phyloP scores from a whole-genome alignment of 2,329 filamentous ascomycete species.

The Pyrenochaeta sp. region DNA sequence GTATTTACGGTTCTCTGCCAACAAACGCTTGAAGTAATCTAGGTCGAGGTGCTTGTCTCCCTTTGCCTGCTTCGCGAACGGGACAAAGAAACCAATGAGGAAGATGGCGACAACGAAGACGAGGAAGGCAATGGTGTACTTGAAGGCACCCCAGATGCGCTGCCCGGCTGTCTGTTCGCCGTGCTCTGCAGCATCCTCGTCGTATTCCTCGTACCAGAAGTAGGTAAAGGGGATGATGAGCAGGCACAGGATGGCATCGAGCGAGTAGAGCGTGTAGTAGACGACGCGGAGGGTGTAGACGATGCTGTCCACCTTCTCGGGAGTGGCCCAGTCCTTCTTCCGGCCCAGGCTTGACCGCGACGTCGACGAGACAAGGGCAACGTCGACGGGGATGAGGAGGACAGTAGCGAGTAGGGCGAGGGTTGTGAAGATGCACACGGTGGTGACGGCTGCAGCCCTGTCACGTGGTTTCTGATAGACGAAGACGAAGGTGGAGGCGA shows the following conservation, averaged over 20 bases:
- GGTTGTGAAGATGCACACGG: slow-evolving; percentile 85
- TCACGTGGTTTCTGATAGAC: slow-evolving; percentile 91
- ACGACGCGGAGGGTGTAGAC: slow-evolving; percentile 82
- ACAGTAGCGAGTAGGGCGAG: slow-evolving; percentile 90
- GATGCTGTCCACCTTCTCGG: slow-evolving; percentile 78
- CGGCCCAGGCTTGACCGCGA: slow-evolving; percentile 75
- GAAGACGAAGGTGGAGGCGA: slow-evolving; percentile 85
- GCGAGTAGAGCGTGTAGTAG: slow-evolving; percentile 91
- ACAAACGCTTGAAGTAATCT: slow-evolving; percentile 87
- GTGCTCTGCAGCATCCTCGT: slow-evolving; percentile 84
- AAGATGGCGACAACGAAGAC: slow-evolving; percentile 82
- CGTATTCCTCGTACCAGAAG: slow-evolving; percentile 98
- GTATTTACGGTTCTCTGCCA: slow-evolving; percentile 77
- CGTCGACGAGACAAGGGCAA: slow-evolving; percentile 92
- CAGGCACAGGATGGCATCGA: slow-evolving; percentile 89
- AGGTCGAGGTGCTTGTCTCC: slow-evolving; percentile 74
- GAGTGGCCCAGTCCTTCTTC: slow-evolving; percentile 95
- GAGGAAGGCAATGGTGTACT: slow-evolving; percentile 89
- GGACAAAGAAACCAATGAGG: slow-evolving; percentile 92
- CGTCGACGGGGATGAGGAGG: slow-evolving; percentile 90
- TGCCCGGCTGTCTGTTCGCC: slow-evolving; percentile 74
- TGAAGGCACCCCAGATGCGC: slow-evolving; percentile 82
- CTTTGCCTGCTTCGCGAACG: slow-evolving; percentile 72
- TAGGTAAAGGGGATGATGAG: slow-evolving; percentile 94
- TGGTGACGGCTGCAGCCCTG: slow-evolving; percentile 80